Evolutionary conservation across 2,329 filamentous ascomycete species (phyloP), one percentile per base, ranked within the genome.

Genomic region (Monilinia fructigena): DNA sequence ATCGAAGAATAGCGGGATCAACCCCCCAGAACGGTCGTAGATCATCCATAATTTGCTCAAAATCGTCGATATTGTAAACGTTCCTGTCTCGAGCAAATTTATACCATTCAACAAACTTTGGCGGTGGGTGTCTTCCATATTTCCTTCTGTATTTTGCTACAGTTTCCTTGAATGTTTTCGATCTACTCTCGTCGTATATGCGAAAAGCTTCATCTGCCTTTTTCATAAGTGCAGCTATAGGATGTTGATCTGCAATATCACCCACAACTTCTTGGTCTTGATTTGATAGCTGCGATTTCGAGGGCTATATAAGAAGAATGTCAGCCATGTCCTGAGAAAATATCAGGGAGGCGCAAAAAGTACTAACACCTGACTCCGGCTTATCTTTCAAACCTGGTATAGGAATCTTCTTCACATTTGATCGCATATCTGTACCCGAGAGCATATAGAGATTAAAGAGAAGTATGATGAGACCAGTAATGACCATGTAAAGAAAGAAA

Each of bases 31-130:
- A 87, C 2, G 86, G 86, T 55, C 82, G 78, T 63, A 88, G 72
- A 73, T 89, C 86, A 69, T 86, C 82, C 77, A 87, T 86, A 66
- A 89, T 85, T 67, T 86, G 85, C 72, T 87, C 84, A 76, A 87
- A 89, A 64, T 86, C 83, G 72, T 89, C 86, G 50, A 89, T 79
- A 12, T 88, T 79, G 65, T 87, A 76, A n/a, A 84, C 82, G 47
- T 85, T 77, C 54, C 79, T 78, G 35, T 82, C 78, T 26, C 77
- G 71, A 8, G 86, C 86, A 66, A 84, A 85, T 42, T 78, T 76
- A 70, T 85, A 82, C 86, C 86, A 89, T 56, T 80, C 77, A 68
- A 86, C 81, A 72, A 89, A 89, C n/a, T 84, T 84, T 0, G 86
- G 86, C 4, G 86, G 86, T 2, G 86, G 86, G 71, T 88, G 84